phyloP scores from a whole-genome alignment of 805 yeast genomes.

The Yarrowia phangngaensis region DNA sequence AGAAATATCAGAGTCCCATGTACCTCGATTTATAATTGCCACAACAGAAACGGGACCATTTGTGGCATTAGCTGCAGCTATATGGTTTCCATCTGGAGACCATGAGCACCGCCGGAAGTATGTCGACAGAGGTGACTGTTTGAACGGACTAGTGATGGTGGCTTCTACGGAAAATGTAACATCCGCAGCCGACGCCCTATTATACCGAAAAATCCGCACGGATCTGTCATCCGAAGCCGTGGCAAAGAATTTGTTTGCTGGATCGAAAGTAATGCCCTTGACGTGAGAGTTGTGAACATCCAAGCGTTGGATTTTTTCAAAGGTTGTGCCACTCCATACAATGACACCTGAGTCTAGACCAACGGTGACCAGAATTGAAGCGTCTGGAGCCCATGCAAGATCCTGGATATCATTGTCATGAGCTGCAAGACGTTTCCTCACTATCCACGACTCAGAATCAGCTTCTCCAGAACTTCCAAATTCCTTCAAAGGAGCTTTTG shows the following conservation, averaged over 20 bases:
- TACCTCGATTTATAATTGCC: conserved; percentile 58
- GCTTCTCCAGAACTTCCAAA: conserved; percentile 61
- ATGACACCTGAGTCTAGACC: conserved; percentile 91
- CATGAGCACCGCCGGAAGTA: conserved; percentile 72
- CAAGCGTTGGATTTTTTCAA: conserved; percentile 81
- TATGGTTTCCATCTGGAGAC: conserved; percentile 72
- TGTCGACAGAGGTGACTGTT: conserved; percentile 83
- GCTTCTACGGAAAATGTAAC: conserved; percentile 83
- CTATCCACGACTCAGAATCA: conserved; percentile 92
- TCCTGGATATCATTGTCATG: conserved; percentile 98
- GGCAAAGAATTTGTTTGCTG: conserved; percentile 96
- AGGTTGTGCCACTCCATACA: conserved; percentile 89
- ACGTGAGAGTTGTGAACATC: conserved; percentile 94
- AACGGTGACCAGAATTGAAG: conserved; percentile 83
- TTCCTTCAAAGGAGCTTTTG: conserved; percentile 47
- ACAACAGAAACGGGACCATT: conserved; percentile 63
- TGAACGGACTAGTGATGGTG: conserved; percentile 77
- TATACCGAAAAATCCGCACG: conserved; percentile 80
- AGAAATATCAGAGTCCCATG: conserved; percentile 61
- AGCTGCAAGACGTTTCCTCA: conserved; percentile 84
- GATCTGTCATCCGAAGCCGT: conserved; percentile 96
- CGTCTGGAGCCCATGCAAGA: conserved; percentile 97
- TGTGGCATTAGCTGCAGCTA: conserved; percentile 66
- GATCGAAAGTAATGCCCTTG: conserved; percentile 95
- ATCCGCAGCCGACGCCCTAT: conserved; percentile 60